These are phyloP conservation scores for Hemileccinum impolitum DNA, from an alignment of 768 basidiomycete species.

Conservation along the genomic window DNA sequence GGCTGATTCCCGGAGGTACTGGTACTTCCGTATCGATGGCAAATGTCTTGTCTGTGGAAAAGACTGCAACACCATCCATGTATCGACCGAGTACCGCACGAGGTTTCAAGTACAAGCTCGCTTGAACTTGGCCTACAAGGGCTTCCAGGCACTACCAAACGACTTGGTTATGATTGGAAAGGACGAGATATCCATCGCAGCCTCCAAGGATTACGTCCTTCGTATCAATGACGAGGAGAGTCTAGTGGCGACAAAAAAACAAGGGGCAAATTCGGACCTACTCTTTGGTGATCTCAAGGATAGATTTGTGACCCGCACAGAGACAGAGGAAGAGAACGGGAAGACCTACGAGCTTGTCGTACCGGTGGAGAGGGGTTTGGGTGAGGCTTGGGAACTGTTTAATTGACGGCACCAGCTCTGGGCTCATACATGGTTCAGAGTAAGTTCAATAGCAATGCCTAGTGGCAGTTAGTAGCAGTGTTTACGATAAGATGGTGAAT, in stretches of 20 bases:
- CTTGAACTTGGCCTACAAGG: background rate
- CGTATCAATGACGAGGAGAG: background rate
- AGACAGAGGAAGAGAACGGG: background rate
- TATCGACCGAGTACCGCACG: constrained; percentile 1
- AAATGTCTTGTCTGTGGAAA: background rate
- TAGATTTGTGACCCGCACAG: background rate
- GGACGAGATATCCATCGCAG: background rate
- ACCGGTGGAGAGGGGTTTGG: background rate
- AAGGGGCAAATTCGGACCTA: background rate
- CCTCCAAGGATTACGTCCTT: background rate
- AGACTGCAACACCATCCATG: background rate
- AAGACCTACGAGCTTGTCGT: background rate
- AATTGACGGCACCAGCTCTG: too few relatives aligned
- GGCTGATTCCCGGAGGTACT: background rate
- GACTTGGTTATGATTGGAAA: constrained; percentile 1
- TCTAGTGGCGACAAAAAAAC: background rate
- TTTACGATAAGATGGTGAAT: too few relatives aligned
- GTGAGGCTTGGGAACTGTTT: background rate
- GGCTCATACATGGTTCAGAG: too few relatives aligned
- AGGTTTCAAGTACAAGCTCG: background rate
- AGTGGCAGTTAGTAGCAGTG: too few relatives aligned
- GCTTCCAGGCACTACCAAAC: background rate
- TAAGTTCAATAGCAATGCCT: too few relatives aligned
- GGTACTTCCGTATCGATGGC: background rate
- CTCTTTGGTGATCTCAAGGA: background rate